These are phyloP conservation scores for Zostera marina DNA, from an alignment of 116 monocot species.

Conservation along the genomic window DNA sequence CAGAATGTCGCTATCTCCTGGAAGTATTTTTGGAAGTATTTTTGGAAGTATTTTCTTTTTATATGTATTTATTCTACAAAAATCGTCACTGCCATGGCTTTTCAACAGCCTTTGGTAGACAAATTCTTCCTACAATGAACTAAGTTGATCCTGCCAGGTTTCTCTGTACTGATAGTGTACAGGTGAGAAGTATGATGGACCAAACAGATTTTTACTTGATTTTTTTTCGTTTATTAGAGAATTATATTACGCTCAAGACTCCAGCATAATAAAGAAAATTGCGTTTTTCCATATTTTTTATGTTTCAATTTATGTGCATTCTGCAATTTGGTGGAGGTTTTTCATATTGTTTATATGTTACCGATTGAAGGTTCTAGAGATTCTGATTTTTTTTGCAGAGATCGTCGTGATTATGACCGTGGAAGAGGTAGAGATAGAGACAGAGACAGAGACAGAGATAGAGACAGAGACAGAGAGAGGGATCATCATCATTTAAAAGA, in stretches of 20 bases:
- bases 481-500: neutral
- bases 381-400: constrained; percentile 4
- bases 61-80: constrained; percentile 6
- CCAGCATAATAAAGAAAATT: neutral
- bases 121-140: constrained; percentile 75
- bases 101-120: constrained; percentile 40
- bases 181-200: constrained; percentile 93
- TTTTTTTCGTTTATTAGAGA: neutral
- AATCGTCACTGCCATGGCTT: constrained; percentile 43
- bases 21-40: too few species aligned
- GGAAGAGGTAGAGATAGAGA: constrained; percentile 33
- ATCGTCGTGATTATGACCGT: constrained; percentile 5
- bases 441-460: constrained; percentile 10
- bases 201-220: constrained; percentile 13
- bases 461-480: constrained; percentile 30
- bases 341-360: neutral
- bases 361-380: too few species aligned
- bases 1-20: neutral
- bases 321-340: constrained; percentile 1
- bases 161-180: constrained; percentile 99
- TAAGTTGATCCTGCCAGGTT: constrained; percentile 73
- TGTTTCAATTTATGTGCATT: neutral
- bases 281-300: neutral
- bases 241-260: neutral
- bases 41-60: too few species aligned